phyloP scores from a whole-genome alignment of 2,329 filamentous ascomycete genomes.

The Claviceps arundinis region DNA sequence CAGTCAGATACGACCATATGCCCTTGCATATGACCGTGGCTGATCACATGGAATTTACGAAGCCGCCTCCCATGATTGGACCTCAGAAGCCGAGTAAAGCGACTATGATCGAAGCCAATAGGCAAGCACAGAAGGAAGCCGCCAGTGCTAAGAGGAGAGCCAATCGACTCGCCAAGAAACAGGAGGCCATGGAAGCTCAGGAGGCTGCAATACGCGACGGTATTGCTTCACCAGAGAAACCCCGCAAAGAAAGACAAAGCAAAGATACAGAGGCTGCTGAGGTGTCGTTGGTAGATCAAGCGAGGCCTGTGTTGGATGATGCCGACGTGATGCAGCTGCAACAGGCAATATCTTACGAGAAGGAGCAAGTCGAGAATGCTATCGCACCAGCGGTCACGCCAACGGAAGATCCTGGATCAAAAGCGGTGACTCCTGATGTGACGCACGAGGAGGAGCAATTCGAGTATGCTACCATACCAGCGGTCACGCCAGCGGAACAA shows the following conservation, averaged over 20 bases:
- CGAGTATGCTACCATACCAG: no score
- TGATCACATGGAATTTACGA: slow-evolving; percentile 33
- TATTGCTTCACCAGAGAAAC: slow-evolving; percentile 9
- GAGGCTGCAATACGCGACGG: not conserved
- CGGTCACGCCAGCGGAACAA: slow-evolving; percentile 4
- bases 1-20: slow-evolving; percentile 42
- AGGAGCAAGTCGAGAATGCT: not conserved
- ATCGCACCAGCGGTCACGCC: no score
- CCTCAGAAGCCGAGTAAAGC: slow-evolving; percentile 11
- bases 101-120: slow-evolving; percentile 1
- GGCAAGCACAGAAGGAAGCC: slow-evolving; percentile 15
- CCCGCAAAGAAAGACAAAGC: slow-evolving; percentile 14
- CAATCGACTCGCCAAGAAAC: slow-evolving; percentile 14
- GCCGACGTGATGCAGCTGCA: slow-evolving; percentile 3
- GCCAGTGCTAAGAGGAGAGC: slow-evolving; percentile 13
- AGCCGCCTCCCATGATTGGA: slow-evolving; percentile 26
- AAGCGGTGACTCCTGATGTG: no score
- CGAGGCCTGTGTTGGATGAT: slow-evolving; percentile 1
- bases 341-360: not conserved
- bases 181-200: slow-evolving; percentile 15
- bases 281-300: slow-evolving; percentile 5
- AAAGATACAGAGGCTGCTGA: slow-evolving; percentile 8
- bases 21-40: slow-evolving; percentile 43
- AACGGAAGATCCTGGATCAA: no score
- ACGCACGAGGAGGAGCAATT: no score